phyloP scores from a whole-genome alignment of 2,329 filamentous ascomycete species.

The Trichoderma breve region DNA sequence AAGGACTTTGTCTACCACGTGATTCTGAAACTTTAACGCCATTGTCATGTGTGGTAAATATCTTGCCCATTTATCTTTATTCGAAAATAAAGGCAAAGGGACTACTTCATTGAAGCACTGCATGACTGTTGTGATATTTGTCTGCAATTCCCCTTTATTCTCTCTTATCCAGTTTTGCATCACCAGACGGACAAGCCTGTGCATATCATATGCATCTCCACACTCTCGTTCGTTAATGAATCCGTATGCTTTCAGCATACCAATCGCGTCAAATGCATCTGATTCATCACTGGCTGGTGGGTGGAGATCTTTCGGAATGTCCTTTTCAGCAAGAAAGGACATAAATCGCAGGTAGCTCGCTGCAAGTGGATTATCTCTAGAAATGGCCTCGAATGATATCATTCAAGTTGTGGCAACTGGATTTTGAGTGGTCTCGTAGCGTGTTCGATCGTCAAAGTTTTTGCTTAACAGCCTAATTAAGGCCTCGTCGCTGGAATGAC shows the following conservation, averaged over 20 bases:
- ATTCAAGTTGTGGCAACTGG: not conserved
- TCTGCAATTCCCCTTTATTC: not conserved
- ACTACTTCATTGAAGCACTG: not conserved
- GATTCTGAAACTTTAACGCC: not conserved
- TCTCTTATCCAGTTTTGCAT: not conserved
- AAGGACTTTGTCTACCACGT: not conserved
- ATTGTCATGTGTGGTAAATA: not conserved
- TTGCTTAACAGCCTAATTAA: not conserved
- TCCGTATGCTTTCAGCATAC: not conserved
- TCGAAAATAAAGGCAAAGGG: fast-evolving
- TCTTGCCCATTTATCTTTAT: not conserved
- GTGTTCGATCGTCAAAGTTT: not conserved
- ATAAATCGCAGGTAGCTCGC: not conserved
- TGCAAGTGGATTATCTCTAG: not conserved
- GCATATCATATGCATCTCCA: not conserved
- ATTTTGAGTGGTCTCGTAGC: not conserved
- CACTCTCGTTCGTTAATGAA: not conserved
- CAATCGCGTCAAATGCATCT: not conserved
- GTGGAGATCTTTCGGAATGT: not conserved
- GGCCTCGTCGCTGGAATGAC: not conserved
- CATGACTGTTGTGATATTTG: not conserved
- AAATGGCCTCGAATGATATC: not conserved
- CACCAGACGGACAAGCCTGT: not conserved
- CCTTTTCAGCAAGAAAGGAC: not conserved
- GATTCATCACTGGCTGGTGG: not conserved